phyloP scores from a whole-genome alignment of 78 protist species.

The Chrysochromulina parva region DNA sequence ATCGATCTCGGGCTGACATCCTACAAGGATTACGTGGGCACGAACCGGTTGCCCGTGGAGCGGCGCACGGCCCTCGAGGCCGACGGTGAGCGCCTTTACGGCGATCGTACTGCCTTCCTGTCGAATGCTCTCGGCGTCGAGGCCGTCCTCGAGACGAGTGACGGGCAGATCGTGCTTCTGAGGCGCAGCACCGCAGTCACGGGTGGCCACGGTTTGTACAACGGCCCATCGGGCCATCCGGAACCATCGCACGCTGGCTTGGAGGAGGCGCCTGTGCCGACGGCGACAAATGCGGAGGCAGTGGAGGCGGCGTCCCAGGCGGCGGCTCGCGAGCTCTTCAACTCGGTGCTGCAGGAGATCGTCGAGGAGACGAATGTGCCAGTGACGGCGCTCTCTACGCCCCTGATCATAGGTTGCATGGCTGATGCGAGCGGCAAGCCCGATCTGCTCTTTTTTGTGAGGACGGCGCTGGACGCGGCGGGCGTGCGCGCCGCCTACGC shows the following conservation, averaged over 20 bases:
- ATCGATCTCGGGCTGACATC: not conserved
- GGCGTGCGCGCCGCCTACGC: not conserved
- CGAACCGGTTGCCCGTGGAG: not conserved
- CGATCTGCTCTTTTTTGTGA: not conserved
- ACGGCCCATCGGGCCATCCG: conserved; percentile 39
- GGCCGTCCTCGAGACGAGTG: not conserved
- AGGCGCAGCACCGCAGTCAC: not conserved
- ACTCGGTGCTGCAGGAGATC: not conserved
- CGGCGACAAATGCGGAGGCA: not conserved
- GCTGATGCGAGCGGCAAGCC: not conserved
- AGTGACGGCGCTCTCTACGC: not conserved
- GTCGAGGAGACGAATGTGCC: conserved; percentile 14
- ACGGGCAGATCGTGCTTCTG: not conserved
- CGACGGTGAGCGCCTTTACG: not conserved
- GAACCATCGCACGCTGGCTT: not conserved
- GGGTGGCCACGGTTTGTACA: not conserved
- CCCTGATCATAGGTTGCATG: not conserved
- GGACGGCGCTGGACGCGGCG: not conserved
- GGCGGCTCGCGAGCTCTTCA: not conserved
- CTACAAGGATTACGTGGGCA: not conserved
- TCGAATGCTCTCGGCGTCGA: conserved; percentile 39
- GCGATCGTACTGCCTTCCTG: not conserved
- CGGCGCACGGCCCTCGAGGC: not conserved
- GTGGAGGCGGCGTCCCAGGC: not conserved
- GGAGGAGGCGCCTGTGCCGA: not conserved